Conservation (phyloP, 768 basidiomycete species). For the Boletus barrowsii region DNA sequence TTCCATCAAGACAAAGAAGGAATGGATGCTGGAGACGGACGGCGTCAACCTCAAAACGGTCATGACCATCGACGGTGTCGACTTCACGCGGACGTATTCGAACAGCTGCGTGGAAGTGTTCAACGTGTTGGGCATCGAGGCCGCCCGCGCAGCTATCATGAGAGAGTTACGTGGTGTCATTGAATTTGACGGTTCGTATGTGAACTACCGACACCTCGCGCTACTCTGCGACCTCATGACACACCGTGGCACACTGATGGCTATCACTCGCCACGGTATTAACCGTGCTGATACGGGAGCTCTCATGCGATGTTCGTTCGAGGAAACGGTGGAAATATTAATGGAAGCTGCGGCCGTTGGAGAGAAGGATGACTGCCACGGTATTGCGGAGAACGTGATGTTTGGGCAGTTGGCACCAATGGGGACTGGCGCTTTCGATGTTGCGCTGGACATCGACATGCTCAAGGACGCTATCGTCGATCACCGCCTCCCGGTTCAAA, state of each 20-base stretch:
- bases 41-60: constrained; percentile 95
- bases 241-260: constrained; percentile 91
- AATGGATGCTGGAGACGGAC: constrained; percentile 98
- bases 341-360: constrained; percentile 99
- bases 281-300: constrained; percentile 99
- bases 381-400: constrained; percentile 98
- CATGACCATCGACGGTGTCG: constrained; percentile 93
- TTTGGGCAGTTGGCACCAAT: constrained; percentile 99
- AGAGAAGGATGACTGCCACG: constrained; percentile 97
- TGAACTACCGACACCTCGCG: constrained; percentile 96
- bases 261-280: constrained; percentile 98
- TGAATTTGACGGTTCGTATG: constrained; percentile 99
- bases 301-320: constrained; percentile 97
- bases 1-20: constrained; percentile 58
- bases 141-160: constrained; percentile 90
- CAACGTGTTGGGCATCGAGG: constrained; percentile 94
- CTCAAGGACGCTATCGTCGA: constrained; percentile 98
- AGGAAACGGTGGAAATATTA: constrained; percentile 98
- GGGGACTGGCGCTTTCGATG: constrained; percentile 96
- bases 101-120: constrained; percentile 97
- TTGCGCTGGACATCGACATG: constrained; percentile 96
- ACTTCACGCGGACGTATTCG: constrained; percentile 89
- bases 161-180: constrained; percentile 93
- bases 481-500: constrained; percentile 85
- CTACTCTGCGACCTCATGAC: constrained; percentile 99